Evolutionary conservation across 192 early-diverging fungal species (phyloP), one percentile per base, ranked within the genome.

Genomic region (Coemansia sp.): DNA sequence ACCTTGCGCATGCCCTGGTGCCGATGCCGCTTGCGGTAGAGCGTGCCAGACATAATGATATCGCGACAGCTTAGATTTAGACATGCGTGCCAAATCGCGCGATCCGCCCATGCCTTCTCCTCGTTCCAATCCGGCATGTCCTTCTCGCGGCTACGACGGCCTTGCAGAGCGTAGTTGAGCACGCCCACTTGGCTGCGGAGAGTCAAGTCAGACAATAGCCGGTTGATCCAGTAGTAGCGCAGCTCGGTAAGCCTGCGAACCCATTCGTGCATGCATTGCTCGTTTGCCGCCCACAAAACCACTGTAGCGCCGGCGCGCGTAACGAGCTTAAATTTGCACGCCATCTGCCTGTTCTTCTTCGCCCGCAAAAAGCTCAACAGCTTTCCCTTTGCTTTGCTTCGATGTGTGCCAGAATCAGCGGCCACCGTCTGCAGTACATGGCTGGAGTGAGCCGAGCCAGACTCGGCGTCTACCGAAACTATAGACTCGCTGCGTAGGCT

Each of bases 1-100:
- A 77, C 69, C n/a, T 70, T 73, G 36, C 72, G 69, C 72, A 84
- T 72, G 10, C 77, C 73, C 35, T 76, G 68, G 55, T 80, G 75
- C 9, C 75, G 75, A 25, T 65, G 60, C 26, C 70, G 75, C 55
- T 84, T 84, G 60, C 83, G 71, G 33, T 77, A 84, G 69, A 84
- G 55, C 53, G 77, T 64, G 0, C 83, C 83, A 3, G 65, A 41
- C 55, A 71, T 73, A 38, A 79, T 75, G 34, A 84, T 69, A 35
- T 47, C 70, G 37, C 83, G 83, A 59, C 83, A 84, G 23, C 83
- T 77, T 5, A 84, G 48, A 6, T 71, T 57, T 35, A 75, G 31
- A 33, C 83, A 84, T 6, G 77, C 77, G 25, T 80, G 65, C 83
- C 83, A 84, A 1, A 84, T 42, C 3, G 61, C 63, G 18, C 73